Base-by-base conservation (phyloP, 1,284 basidiomycete genomes). In the Schizopora paradoxa region DNA sequence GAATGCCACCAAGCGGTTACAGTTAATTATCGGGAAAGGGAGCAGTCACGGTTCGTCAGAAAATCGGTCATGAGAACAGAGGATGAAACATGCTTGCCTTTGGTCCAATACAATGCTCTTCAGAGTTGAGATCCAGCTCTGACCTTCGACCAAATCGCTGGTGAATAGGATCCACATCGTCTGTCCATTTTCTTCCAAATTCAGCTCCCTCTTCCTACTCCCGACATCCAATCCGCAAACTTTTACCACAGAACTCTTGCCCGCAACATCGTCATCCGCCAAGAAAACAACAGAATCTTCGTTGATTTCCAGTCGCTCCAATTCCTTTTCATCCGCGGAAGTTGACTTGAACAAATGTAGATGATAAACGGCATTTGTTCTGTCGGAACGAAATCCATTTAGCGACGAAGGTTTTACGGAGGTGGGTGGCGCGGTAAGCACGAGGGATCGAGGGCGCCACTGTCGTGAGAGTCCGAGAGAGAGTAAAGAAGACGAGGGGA, bases 211-310 rank as follows among this genome's bases (percentile, higher is more conserved):
- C 54, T 66, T 72, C 61, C 66, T 62, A 3, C 67, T 62, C 11
- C 78, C 77, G 33, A 77, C 73, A 52, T 81, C 76, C 19, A 72
- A 61, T 7, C 82, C 82, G 19, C 74, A 79, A 10, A 88, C 70
- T 56, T 81, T 83, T 52, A 88, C 69, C 7, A 86, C 78, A 50
- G 72, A 72, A 19, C 73, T 68, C 43, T 75, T 73, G 3, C 82
- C 78, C 11, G 75, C 76, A 2, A 82, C 73, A 33, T 82, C 79
- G 49, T 78, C 77, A 40, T 87, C 84, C 0, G 83, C 72, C 18
- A 88, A 74, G 54, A 79, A 86, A 5, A 84, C 79, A 36, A 82
- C 77, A 40, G 79, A 85, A 34, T 82, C 74, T 55, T 85, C 82
- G 47, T 80, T 80, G 52, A 88, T 83, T 57, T 81, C 78, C 23